Evolutionary conservation across 1,284 basidiomycete genomes (phyloP), one percentile per base, ranked within the genome.

Genomic region (Sparassis latifolia): DNA sequence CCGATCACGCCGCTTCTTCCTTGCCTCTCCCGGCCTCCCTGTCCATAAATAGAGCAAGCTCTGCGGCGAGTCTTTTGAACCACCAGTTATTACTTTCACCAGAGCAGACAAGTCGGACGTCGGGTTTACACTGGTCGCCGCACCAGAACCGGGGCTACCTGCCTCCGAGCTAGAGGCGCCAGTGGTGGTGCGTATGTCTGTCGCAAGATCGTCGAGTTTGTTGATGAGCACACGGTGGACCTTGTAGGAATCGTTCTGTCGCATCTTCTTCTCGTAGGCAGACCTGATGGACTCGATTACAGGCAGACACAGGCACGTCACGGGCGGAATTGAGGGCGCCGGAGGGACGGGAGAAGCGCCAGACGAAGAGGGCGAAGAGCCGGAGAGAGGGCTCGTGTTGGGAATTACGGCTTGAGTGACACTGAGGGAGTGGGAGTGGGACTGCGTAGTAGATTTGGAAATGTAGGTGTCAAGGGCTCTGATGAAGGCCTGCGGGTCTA

Each of bases 221-320:
- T 69, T 76, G 50, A 76, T 67, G 37, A 87, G 71, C 29, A 77
- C 81, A 32, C 79, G 76, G 45, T 81, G 79, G 7, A 84, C 79
- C 53, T 78, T 81, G 52, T 82, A 79, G 6, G 77, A 68, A 51
- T 85, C 84, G 39, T 72, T 67, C 53, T 74, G 69, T 46, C 77
- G 73, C 33, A 69, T 63, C 48, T 71, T 69, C 50, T 72, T 69
- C 29, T 80, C 79, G 55, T 84, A 82, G 7, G 79, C 71, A 0
- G 66, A 56, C 40, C 71, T 64, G 50, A 87, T 75, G 9, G 68
- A 61, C 40, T 74, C 69, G 33, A 85, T 68, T 47, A 80, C 61
- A n/a, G 72, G 60, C 44, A 72, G 71, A 1, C 75, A 76, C 42
- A 85, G 75, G 52, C 70, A 66, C 35, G 55, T 51, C 27, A 41